phyloP scores from a whole-genome alignment of 192 early-diverging fungal genomes.

The Podila minutissima region DNA sequence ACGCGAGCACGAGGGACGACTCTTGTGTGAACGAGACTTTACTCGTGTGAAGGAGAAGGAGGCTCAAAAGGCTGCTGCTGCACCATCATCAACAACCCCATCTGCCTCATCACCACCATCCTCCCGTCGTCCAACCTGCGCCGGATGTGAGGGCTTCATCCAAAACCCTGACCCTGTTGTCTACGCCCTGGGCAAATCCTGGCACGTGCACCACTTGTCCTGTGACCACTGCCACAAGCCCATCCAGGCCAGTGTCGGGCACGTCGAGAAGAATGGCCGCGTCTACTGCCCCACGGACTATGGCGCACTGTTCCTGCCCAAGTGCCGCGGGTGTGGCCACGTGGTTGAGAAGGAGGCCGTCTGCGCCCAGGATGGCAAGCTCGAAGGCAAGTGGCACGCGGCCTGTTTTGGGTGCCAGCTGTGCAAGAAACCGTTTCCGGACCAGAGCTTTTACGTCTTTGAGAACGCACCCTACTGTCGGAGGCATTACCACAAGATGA shows the following conservation, averaged over 20 bases:
- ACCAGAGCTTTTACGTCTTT: slow-evolving; percentile 89
- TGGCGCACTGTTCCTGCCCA: slow-evolving; percentile 69
- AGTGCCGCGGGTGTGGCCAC: slow-evolving; percentile 68
- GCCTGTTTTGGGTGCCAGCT: slow-evolving; percentile 80
- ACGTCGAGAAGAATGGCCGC: slow-evolving; percentile 68
- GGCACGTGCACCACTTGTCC: slow-evolving; percentile 70
- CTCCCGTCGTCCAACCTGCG: slow-evolving; percentile 9
- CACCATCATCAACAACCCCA: neutral
- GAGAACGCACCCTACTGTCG: slow-evolving; percentile 85
- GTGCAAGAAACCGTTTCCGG: slow-evolving; percentile 75
- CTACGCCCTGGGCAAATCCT: slow-evolving; percentile 71
- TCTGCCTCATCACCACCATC: slow-evolving; percentile 4
- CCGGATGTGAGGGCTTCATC: slow-evolving; percentile 35
- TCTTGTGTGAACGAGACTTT: slow-evolving; percentile 71
- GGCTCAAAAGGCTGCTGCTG: neutral
- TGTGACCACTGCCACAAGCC: slow-evolving; percentile 73
- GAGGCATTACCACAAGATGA: slow-evolving; percentile 87
- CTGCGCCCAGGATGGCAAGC: slow-evolving; percentile 73
- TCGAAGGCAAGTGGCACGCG: slow-evolving; percentile 75
- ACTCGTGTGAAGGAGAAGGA: slow-evolving; percentile 34
- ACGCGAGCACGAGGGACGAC: slow-evolving; percentile 65
- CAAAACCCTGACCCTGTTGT: slow-evolving; percentile 46
- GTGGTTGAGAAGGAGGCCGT: slow-evolving; percentile 78
- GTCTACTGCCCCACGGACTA: slow-evolving; percentile 79
- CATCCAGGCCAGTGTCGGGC: slow-evolving; percentile 60